Base-by-base conservation (phyloP, 2,329 filamentous ascomycete species). In the Ustulina deusta region DNA sequence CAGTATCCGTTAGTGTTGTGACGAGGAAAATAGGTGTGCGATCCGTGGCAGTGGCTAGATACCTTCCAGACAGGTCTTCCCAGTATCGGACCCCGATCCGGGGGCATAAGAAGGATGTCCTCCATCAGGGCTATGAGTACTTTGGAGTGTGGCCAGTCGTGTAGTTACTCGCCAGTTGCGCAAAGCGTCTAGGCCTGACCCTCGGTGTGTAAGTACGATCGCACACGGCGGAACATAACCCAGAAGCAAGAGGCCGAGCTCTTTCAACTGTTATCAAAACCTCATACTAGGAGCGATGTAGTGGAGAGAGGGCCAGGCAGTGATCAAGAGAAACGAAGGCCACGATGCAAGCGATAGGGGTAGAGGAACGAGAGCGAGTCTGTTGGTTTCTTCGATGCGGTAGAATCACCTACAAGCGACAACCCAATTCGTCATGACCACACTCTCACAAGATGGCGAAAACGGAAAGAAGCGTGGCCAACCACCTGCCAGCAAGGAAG, bases 61-160 rank as follows among this genome's bases (percentile, higher is more conserved):
- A 86, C 84, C 84, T 87, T 87, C 85, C 85, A 87, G 40, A 83
- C 66, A 20, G 84, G 81, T 62, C 83, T 80, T 55, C 85, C 84
- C 61, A 87, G 81, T 56, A 87, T 84, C 51, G 82, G 82, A 42
- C 83, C 82, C 74, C 84, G 79, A 72, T 87, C 85, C 2, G 85
- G 85, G 60, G 85, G 85, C 34, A 84, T 79, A 62, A 82, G 77
- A 74, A 87, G 77, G 71, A 79, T 76, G 22, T 84, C 85, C 74
- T 87, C 85, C 84, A 87, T 86, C 13, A 40, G 17, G 32, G 48
- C 55, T 36, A 34, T 51, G 13, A n/a, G 11, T 52, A 29, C 27
- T 61, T 57, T 7, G 27, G 22, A 56, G 62, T 29, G 56, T 52
- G 15, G 57, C 58, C 57, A 61, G 63, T 74, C 63, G 65, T 49